These are phyloP conservation scores for Monosporascus sp. DNA, from an alignment of 2,329 filamentous ascomycete genomes.

Conservation along the genomic window DNA sequence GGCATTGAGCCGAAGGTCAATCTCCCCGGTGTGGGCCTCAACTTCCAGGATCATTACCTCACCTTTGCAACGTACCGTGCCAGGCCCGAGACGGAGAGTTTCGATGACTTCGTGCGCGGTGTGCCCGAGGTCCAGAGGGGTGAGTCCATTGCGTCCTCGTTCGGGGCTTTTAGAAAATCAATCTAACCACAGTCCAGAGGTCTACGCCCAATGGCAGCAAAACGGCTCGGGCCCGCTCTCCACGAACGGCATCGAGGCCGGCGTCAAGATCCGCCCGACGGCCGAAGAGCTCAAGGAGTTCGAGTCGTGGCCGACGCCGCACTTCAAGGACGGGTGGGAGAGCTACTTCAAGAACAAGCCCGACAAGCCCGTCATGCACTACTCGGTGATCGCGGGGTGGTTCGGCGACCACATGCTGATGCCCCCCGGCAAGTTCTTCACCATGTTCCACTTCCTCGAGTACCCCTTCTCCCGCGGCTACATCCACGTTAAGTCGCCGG, in stretches of 20 bases:
- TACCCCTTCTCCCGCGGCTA: background rate
- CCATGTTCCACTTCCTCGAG: conserved; percentile 68
- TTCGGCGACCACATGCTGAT: conserved; percentile 57
- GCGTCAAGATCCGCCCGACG: conserved; percentile 71
- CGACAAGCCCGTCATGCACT: conserved; percentile 84
- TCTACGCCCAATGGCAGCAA: conserved; percentile 72
- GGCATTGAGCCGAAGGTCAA: conserved; percentile 66
- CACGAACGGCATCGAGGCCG: conserved; percentile 75
- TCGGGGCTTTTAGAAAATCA: background rate
- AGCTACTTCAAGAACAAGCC: conserved; percentile 80
- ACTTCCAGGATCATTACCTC: conserved; percentile 73
- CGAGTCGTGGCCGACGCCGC: conserved; percentile 66
- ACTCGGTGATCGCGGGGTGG: conserved; percentile 67
- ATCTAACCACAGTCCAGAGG: conserved; percentile 31
- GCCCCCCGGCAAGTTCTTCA: conserved; percentile 74
- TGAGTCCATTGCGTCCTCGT: conserved; percentile 18
- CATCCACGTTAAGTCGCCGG: background rate
- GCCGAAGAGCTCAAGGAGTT: conserved; percentile 63
- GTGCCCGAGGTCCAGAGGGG: conserved; percentile 66
- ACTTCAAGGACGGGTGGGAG: conserved; percentile 72
- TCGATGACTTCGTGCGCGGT: conserved; percentile 74
- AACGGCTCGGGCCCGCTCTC: conserved; percentile 74
- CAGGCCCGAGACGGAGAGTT: conserved; percentile 70
- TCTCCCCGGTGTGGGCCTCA: conserved; percentile 67
- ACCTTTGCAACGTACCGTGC: conserved; percentile 67